Conservation (phyloP, 1,284 basidiomycete genomes). For the Heimioporus punctisporus region DNA sequence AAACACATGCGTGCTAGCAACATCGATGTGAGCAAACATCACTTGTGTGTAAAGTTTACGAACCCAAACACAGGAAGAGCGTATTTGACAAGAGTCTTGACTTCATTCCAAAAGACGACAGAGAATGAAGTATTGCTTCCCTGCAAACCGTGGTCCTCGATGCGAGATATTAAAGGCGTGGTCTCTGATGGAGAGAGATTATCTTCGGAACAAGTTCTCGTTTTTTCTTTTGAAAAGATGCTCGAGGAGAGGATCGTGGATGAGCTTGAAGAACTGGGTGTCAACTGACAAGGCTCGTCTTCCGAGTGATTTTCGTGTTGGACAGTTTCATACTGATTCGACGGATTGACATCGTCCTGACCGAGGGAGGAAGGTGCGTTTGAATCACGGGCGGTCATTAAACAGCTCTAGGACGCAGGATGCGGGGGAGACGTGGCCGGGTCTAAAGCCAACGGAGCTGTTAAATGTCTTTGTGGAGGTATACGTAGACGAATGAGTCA, state of each 20-base stretch:
- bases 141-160: constrained; percentile 29
- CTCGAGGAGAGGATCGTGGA: constrained; percentile 2
- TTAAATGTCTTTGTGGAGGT: too few relatives aligned
- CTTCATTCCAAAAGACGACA: constrained; percentile 59
- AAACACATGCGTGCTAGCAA: constrained; percentile 64
- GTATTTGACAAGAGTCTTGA: constrained; percentile 60
- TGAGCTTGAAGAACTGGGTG: not conserved
- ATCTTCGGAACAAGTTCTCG: constrained; percentile 1
- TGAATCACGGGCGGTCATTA: constrained; percentile 2
- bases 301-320: not conserved
- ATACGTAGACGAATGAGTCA: too few relatives aligned
- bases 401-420: not conserved
- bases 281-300: not conserved
- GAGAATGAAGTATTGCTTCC: not conserved
- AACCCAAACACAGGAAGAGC: constrained; percentile 71
- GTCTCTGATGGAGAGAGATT: constrained; percentile 15
- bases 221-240: not conserved
- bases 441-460: too few relatives aligned
- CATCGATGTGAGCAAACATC: not conserved
- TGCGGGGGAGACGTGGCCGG: not conserved
- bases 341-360: constrained; percentile 43
- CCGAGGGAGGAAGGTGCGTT: constrained; percentile 33
- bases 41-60: constrained; percentile 23
- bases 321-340: constrained; percentile 18
- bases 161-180: constrained; percentile 23